These are phyloP conservation scores for Magnolia sinica DNA, from an alignment of 164 flowering plant species.

Conservation along the genomic window DNA sequence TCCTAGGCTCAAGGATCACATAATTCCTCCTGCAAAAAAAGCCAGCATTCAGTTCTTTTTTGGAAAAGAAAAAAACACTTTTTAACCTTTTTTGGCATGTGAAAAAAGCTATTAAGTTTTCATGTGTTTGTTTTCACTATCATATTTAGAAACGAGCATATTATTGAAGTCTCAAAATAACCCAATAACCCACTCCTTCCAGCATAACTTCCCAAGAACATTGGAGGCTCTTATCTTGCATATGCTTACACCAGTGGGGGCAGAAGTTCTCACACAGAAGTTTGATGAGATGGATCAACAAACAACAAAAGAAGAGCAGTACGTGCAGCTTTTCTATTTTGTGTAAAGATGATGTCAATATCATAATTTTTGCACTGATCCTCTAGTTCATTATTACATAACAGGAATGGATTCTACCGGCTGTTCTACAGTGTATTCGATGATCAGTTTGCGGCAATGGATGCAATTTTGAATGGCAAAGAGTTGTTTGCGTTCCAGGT, in stretches of 20 bases:
- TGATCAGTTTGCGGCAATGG: slow-evolving; percentile 82
- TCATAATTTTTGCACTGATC: not conserved
- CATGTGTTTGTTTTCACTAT: not conserved
- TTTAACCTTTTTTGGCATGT: no score
- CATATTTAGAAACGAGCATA: not conserved
- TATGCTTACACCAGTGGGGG: slow-evolving; percentile 81
- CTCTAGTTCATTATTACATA: not conserved
- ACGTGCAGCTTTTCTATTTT: slow-evolving; percentile 3
- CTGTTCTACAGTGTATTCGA: slow-evolving; percentile 79
- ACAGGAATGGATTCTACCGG: slow-evolving; percentile 77
- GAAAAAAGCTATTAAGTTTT: no score
- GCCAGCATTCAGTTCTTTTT: no score
- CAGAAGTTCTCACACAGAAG: slow-evolving; percentile 86
- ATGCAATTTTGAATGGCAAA: slow-evolving; percentile 69
- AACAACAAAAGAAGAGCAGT: slow-evolving; percentile 60
- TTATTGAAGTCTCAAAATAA: not conserved
- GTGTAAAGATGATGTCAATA: not conserved
- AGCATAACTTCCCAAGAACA: slow-evolving; percentile 91
- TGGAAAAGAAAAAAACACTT: no score
- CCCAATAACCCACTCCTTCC: slow-evolving; percentile 16
- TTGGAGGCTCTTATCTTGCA: slow-evolving; percentile 81
- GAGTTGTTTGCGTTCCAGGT: slow-evolving; percentile 83
- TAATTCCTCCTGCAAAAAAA: no score
- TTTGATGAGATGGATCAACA: slow-evolving; percentile 85
- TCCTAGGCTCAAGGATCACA: no score